Percentiles rank a stretch among this genome's conserved stretches.
Evolutionary conservation across 2,329 filamentous ascomycete genomes (phyloP).

Genomic region (Xylariaceae sp.): DNA sequence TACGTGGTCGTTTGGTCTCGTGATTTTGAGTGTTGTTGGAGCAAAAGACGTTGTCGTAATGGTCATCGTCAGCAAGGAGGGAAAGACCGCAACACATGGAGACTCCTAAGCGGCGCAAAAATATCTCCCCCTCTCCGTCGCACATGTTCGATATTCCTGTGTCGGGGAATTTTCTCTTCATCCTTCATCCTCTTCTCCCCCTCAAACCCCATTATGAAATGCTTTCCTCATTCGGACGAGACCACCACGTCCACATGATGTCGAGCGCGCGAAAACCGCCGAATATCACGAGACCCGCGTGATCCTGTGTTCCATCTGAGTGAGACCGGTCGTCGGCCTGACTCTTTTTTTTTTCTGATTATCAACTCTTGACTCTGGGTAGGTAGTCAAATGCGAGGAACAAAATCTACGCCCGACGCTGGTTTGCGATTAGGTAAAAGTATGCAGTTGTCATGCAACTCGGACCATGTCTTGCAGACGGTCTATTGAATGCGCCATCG

Average conservation of each 20-base stretch:
- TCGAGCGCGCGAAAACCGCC: neutral
- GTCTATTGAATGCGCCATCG: no score
- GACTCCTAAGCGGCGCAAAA: neutral
- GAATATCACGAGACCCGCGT: neutral
- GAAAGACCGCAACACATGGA: no score
- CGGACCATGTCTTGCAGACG: no score
- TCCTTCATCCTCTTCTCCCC: no score
- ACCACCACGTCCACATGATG: neutral
- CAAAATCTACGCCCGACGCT: neutral
- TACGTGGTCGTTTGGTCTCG: conserved; percentile 2
- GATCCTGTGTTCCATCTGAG: neutral
- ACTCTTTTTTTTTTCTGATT: neutral
- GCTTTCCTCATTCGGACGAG: neutral
- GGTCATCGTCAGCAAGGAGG: no score
- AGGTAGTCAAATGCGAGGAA: neutral
- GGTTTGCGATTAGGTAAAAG: no score
- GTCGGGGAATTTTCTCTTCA: no score
- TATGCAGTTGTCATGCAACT: no score
- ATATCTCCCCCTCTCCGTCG: neutral
- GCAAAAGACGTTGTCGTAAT: no score
- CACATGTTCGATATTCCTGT: no score
- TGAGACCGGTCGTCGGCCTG: neutral
- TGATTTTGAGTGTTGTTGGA: neutral
- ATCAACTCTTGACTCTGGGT: neutral
- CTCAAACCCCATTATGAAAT: no score